These are phyloP conservation scores for Trypanosomatidae sp. DNA, from an alignment of 208 protist genomes.

Conservation along the genomic window DNA sequence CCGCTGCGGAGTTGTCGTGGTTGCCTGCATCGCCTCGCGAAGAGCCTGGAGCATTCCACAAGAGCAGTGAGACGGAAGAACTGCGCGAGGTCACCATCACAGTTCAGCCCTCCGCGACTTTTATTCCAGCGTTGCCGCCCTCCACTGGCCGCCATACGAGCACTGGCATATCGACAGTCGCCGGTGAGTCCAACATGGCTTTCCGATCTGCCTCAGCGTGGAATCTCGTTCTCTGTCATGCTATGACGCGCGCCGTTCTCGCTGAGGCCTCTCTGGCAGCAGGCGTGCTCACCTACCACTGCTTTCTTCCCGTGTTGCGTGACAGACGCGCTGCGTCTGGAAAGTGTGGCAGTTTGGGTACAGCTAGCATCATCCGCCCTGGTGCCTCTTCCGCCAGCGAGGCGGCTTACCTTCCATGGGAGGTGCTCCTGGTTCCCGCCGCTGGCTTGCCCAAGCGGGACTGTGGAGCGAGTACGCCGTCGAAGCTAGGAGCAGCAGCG, in stretches of 20 bases:
- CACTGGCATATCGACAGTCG: neutral
- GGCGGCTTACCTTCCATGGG: constrained; percentile 12
- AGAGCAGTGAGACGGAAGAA: neutral
- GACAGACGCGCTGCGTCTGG: neutral
- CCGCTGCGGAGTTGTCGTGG: neutral
- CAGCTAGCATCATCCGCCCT: neutral
- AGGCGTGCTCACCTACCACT: constrained; percentile 17
- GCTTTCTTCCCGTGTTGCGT: constrained; percentile 18
- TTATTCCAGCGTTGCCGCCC: neutral
- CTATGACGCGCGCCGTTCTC: constrained; percentile 15
- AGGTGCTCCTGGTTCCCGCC: constrained; percentile 16
- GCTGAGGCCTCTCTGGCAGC: constrained; percentile 4
- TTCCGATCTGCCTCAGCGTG: neutral
- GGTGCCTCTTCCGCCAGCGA: neutral
- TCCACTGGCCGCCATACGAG: neutral
- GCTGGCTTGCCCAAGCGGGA: neutral
- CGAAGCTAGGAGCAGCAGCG: neutral
- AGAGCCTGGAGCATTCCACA: neutral
- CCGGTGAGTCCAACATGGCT: neutral
- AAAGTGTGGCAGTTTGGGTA: neutral
- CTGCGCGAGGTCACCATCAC: constrained; percentile 26
- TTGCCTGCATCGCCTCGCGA: constrained; percentile 14
- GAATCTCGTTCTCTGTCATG: constrained; percentile 16
- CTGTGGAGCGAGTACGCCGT: neutral
- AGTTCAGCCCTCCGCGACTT: constrained; percentile 2